phyloP scores from a whole-genome alignment of 2,329 filamentous ascomycete species.

The Diaporthe caulivora region DNA sequence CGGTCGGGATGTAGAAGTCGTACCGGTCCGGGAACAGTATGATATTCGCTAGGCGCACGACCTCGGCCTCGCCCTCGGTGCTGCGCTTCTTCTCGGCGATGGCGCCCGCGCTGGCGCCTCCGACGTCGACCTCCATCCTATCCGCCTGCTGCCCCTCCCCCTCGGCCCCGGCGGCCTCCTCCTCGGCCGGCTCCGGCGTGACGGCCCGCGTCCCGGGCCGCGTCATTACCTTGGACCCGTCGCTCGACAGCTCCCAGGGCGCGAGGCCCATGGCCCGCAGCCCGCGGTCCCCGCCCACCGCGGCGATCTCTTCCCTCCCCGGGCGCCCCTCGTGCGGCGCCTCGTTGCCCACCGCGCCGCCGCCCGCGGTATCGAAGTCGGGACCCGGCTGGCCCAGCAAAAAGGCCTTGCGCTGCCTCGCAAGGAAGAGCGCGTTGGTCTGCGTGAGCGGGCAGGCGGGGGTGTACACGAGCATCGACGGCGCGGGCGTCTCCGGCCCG shows the following conservation, averaged over 20 bases:
- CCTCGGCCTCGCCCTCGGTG: constrained; percentile 61
- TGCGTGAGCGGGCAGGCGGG: constrained; percentile 69
- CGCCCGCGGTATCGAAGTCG: constrained; percentile 68
- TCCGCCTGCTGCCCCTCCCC: constrained; percentile 40
- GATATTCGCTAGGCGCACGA: constrained; percentile 66
- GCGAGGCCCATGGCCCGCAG: constrained; percentile 70
- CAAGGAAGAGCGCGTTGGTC: constrained; percentile 69
- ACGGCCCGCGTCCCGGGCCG: constrained; percentile 50
- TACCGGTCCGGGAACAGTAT: constrained; percentile 68
- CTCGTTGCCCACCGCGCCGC: constrained; percentile 63
- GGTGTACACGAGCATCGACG: constrained; percentile 66
- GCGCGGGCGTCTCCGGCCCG: constrained; percentile 46
- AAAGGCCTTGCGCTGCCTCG: constrained; percentile 69
- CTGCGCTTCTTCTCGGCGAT: constrained; percentile 43
- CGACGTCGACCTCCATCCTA: constrained; percentile 44
- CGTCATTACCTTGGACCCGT: constrained; percentile 49
- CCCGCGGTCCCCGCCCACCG: constrained; percentile 62
- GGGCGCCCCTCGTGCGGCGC: constrained; percentile 62
- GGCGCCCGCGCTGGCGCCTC: constrained; percentile 41
- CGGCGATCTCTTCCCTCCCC: constrained; percentile 64
- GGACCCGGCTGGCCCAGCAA: constrained; percentile 65
- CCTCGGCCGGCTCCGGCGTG: constrained; percentile 44
- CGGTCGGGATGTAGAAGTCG: constrained; percentile 60
- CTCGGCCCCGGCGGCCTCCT: constrained; percentile 22
- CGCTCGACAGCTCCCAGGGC: constrained; percentile 57